Conservation (phyloP, 768 basidiomycete species). For the Termitomyces sp. region DNA sequence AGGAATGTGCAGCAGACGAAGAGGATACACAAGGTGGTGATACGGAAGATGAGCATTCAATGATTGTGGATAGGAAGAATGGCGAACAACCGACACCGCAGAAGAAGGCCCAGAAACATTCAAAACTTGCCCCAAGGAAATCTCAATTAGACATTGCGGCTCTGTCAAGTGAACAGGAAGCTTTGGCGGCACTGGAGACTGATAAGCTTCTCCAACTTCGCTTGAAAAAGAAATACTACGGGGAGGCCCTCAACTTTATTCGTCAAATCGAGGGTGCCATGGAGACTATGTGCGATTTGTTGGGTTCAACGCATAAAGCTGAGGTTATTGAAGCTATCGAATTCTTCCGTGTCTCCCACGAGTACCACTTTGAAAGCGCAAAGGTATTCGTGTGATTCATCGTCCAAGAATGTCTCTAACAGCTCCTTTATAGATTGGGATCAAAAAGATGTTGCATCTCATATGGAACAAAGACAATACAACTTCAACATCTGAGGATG, state of each 20-base stretch:
- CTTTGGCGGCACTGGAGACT: slow-evolving; percentile 61
- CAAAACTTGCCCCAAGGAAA: slow-evolving; percentile 52
- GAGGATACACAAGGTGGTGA: slow-evolving; percentile 34
- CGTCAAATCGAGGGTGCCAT: slow-evolving; percentile 51
- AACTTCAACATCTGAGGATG: slow-evolving; percentile 57
- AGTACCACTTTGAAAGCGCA: slow-evolving; percentile 75
- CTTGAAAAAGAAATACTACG: slow-evolving; percentile 79
- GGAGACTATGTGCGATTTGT: slow-evolving; percentile 65
- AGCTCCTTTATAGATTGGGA: slow-evolving; percentile 53
- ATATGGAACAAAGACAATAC: slow-evolving; percentile 96
- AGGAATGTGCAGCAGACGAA: slow-evolving; percentile 18
- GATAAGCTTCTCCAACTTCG: slow-evolving; percentile 61
- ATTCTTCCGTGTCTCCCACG: slow-evolving; percentile 79
- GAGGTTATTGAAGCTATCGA: slow-evolving; percentile 85
- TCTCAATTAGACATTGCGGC: slow-evolving; percentile 67
- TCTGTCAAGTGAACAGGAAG: slow-evolving; percentile 65
- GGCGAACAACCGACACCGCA: slow-evolving; percentile 23
- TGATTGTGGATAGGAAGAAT: slow-evolving; percentile 35
- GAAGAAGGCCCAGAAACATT: slow-evolving; percentile 37
- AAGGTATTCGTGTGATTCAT: slow-evolving; percentile 37
- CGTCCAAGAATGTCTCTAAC: slow-evolving; percentile 1
- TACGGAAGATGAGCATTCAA: slow-evolving; percentile 19
- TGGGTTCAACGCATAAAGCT: slow-evolving; percentile 82
- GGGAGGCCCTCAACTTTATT: slow-evolving; percentile 84
- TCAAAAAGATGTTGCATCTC: slow-evolving; percentile 95